Base-by-base conservation (phyloP, 2,329 filamentous ascomycete genomes). In the Magnaporthales sp. region DNA sequence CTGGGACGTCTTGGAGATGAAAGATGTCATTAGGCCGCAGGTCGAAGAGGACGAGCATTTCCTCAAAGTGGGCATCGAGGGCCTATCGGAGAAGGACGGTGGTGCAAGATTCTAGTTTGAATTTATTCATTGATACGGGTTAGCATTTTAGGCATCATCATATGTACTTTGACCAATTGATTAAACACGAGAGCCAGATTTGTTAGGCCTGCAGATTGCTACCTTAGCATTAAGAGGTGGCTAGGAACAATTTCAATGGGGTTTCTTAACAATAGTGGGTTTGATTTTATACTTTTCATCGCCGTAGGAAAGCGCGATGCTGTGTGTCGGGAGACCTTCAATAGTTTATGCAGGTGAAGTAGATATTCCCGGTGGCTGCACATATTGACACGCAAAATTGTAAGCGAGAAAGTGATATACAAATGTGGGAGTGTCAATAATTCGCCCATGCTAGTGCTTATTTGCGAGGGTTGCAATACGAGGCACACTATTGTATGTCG, bases 1-100 rank as follows among this genome's bases (percentile, higher is more conserved):
- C n/a, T 81, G 80, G 79, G 80, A 81, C 69, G 73, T 80, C 1
- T 72, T 77, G 24, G 77, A 80, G 68, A 66, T 80, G n/a, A 65
- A 46, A 5, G 70, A 70, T 1, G 62, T 66, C 1, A 66, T 68
- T 11, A 58, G 66, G 27, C 66, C 69, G 38, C 56, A 46, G 11
- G 46, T 74, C 26, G 64, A 68, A 4, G 66, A 64, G 10, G 66
- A 73, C 29, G 64, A 64, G 4, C 51, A 70, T 31, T 73, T 68
- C 32, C 68, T 74, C 5, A 72, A 46, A 19, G 24, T 69, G 4
- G 66, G 65, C 38, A 46, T 46, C 15, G 38, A 46, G n/a, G 38
- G 38, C n/a, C 38, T 46, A 13, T 46, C 38, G 15, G 38, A 46
- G 38, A 46, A 46, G 38, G 10, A 46, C n/a, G 38, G 38, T 7